Evolutionary conservation across 176 grass and related monocot species (phyloP), one percentile per base, ranked within the genome.

Genomic region (Cymbopogon citratus): DNA sequence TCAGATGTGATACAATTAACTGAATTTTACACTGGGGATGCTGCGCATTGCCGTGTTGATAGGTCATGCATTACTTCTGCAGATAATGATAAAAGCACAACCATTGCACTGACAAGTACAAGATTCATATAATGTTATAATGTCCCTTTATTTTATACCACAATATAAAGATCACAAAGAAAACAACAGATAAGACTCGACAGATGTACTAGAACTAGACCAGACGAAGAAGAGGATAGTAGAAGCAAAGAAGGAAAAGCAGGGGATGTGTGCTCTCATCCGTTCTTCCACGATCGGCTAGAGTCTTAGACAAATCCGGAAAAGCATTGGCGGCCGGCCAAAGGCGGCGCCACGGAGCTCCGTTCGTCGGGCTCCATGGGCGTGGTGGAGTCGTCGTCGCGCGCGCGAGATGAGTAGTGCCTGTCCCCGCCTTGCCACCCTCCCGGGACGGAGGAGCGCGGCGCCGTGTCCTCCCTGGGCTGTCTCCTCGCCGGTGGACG

Each of bases 261-360:
- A 36, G 16, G 69, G 25, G 71, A 9, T 21, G 45, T 8, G 71
- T 1, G 71, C 71, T 74, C 71, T 74, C 71, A 52, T 74, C 71
- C 71, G 45, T 5, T 74, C 71, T 74, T 74, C 71, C 71, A 18
- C 71, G 71, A 52, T 9, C 71, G 10, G 71, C 45, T 27, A 51
- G 71, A 74, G 71, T 3, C 71, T 74, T 21, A 52, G 71, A 74
- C 8, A 2, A 57, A 33, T 73, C 26, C 40, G 24, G 40, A 43
- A 72, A 14, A 40, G n/a, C 69, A 34, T 9, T 16, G 69, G 69
- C 69, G 23, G 40, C 69, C 40, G 69, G 40, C 23, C 40, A 27
- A 27, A 52, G 39, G 69, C 40, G 69, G 69, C 69, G 69, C 69
- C 69, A 45, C 69, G 69, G 69, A 10, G 69, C 69, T 46, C 39